Evolutionary conservation across 805 yeast species (phyloP), one percentile per base, ranked within the genome.

Genomic region (Myxozyma vanderwaltii): DNA sequence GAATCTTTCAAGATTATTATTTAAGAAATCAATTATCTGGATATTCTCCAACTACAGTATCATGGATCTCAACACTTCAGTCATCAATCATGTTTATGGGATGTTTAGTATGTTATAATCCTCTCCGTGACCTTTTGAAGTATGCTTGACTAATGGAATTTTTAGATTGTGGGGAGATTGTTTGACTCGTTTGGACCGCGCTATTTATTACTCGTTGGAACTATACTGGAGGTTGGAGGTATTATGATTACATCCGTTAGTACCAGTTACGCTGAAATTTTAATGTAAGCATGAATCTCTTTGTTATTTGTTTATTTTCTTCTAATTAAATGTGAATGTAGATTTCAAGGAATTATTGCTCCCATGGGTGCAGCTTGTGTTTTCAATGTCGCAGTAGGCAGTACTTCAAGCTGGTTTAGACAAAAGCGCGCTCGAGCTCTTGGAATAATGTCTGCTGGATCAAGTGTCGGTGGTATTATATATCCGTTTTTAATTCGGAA

Each of bases 381-480:
- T 1, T 58, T 58, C 29, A 61, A 61, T 33, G 51, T 51, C 13
- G 59, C 64, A 3, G 64, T 58, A 12, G 63, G 56, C 39, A 48
- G 60, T 17, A 57, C 53, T 13, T 56, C 61, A n/a, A 50, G 64
- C 17, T 81, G 80, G 73, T 82, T 81, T 67, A 63, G 71, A 40
- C 71, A 61, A 47, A 75, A 72, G 55, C 70, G 85, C 23, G 81
- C 78, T 6, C 68, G 76, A 27, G 83, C 81, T 5, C 71, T 76
- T 17, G 80, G 82, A 2, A 60, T 80, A 3, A 80, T 79, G 2
- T 78, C 82, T 0, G 67, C 77, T 15, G 86, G 86, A 10, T 81
- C 84, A 0, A 76, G 82, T 5, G 66, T 80, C 7, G 86, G 86
- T 2, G 82, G 83, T 8, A 70, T 79, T 55, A 58, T 78, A n/a